Evolutionary conservation across 2,329 filamentous ascomycete genomes (phyloP).

Genomic region (Xenosphaeropsis pyriputrescens): DNA sequence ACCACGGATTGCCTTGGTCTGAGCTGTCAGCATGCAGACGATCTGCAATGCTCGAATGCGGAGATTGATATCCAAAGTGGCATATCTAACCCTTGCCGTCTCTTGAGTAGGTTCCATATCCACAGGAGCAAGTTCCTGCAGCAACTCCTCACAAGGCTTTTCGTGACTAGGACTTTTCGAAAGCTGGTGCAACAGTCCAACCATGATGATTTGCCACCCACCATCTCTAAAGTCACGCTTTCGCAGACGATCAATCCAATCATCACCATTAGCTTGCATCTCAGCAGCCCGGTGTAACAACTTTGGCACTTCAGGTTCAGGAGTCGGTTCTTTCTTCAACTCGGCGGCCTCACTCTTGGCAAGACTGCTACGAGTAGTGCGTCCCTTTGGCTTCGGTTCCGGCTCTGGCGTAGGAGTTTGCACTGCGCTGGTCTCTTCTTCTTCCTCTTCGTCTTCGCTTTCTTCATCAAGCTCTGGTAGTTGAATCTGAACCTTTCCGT

Average conservation of each 20-base stretch:
- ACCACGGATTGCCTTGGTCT: conserved; percentile 72
- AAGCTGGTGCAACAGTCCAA: conserved; percentile 74
- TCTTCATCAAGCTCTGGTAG: conserved; percentile 63
- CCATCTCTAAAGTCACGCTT: conserved; percentile 77
- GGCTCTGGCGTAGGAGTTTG: conserved; percentile 53
- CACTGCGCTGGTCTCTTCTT: conserved; percentile 34
- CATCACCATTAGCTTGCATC: conserved; percentile 51
- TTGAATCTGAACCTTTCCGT: conserved; percentile 65
- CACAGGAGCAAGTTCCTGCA: conserved; percentile 68
- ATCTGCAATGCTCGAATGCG: conserved; percentile 72
- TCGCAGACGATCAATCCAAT: conserved; percentile 76
- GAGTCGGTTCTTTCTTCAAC: conserved; percentile 35
- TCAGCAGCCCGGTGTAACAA: conserved; percentile 59
- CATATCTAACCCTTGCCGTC: conserved; percentile 60
- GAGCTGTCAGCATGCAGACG: conserved; percentile 70
- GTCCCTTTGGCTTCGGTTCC: conserved; percentile 48
- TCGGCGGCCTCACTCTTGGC: conserved; percentile 66
- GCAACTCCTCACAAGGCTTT: conserved; percentile 60
- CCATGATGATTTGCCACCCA: conserved; percentile 82
- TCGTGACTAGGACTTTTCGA: conserved; percentile 61
- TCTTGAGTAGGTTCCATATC: conserved; percentile 62
- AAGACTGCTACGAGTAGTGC: conserved; percentile 74
- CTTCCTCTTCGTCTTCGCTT: conserved; percentile 52
- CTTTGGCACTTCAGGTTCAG: conserved; percentile 25
- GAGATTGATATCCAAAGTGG: conserved; percentile 65